Base-by-base conservation (phyloP, 306 rosid species). In the Prosopis cineraria region DNA sequence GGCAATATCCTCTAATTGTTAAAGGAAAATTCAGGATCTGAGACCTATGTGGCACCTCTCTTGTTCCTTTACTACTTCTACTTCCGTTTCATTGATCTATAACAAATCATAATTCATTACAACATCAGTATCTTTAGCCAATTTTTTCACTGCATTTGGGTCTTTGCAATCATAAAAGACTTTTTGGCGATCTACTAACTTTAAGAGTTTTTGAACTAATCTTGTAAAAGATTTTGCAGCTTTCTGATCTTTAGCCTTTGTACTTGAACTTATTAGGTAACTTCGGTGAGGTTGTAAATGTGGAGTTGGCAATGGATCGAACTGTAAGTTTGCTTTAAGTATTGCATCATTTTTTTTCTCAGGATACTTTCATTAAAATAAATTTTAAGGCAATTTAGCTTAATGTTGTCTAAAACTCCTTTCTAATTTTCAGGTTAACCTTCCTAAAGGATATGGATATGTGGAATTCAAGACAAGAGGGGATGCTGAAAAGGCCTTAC, bases 371-470 rank as follows among this genome's bases (percentile, higher is more conserved):
- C 19, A 25, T 25, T 10, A 10, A 5, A 5, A 9, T 0, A 11
- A 27, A 24, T 33, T 56, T 73, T 70, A 10, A 37, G 30, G 5
- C 30, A 58, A 53, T 70, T 62, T 65, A 59, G 48, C 52, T 29
- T 75, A 47, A 34, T 34, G 58, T 27, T 40, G 4, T 14, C 50
- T 29, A 79, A 36, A 83, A 59, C 24, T 25, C 29, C 47, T 48
- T 72, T 47, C 31, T 55, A 13, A 11, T 70, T 70, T 85, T 68
- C 83, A 96, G 98, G 97, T 96, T 73, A 93, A 96, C 81, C 94
- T 96, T 86, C 99, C 99, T 7, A 93, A 85, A 86, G 99, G 99
- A 72, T 93, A 84, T 79, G 99, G 92, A 75, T 96, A 96, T 52
- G 98, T 96, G 82, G 94, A 91, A 76, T 96, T 91, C 89, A 96